Evolutionary conservation across 495 filamentous ascomycete genomes (phyloP), one percentile per base, ranked within the genome.

Genomic region (Jackrogersella multiformis): DNA sequence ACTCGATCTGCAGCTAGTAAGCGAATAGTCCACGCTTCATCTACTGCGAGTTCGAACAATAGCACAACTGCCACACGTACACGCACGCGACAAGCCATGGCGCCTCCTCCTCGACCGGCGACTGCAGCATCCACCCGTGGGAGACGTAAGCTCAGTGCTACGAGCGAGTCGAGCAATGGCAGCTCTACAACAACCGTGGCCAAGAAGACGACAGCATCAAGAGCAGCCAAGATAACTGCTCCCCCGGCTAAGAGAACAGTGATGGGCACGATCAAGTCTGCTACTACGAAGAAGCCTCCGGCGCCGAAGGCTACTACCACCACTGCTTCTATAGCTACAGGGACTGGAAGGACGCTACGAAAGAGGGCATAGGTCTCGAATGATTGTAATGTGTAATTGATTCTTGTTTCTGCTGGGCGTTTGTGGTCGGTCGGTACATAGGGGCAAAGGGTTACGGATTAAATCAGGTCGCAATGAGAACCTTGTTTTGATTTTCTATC

Each of bases 121-220:
- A 66, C 75, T 59, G 68, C 78, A 7, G 75, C 77, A 5, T 70
- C 67, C 4, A 79, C 73, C 66, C 77, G 79, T 46, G 78, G 77
- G 10, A 75, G 74, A 62, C 79, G 82, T 34, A 79, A 82, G 58
- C 72, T 74, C 64, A 86, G 83, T 58, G 76, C 69, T 52, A 74
- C 71, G 34, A 81, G 78, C 71, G 82, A 83, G 64, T 74, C 81
- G 16, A 85, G 82, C 64, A 80, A 85, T 20, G 75, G 69, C 16
- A 85, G 82, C 70, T 79, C n/a, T n/a, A n/a, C 76, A 0, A 53
- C 76, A 0, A 83, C 85, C 2, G 74, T 78, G n/a, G 68, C 78
- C n/a, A 77, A 77, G 60, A 81, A 80, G 65, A 62, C 63, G 34
- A 55, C 66, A 4, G 69, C 44, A 61, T 73, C 57, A 69, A 74